Percentiles rank a stretch among this genome's conserved stretches.
phyloP scores from a whole-genome alignment of 148 eudicot species.

The Rhododendron griersonianum region DNA sequence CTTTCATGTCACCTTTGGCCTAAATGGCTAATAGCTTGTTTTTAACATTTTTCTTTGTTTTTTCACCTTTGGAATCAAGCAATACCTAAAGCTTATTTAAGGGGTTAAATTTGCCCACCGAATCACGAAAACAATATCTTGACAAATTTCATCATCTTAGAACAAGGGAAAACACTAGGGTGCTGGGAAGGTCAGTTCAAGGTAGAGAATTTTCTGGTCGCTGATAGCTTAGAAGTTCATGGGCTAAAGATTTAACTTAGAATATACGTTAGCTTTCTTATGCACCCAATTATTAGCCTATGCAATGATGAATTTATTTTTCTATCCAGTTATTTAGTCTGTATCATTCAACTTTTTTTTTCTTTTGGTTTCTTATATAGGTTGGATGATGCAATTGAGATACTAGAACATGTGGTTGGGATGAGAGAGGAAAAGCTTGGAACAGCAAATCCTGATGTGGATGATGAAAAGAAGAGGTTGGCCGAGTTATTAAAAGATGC shows the following conservation, averaged over 20 bases:
- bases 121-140: background rate
- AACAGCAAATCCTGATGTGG: conserved; percentile 93
- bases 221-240: background rate
- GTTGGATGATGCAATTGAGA: conserved; percentile 84
- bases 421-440: conserved; percentile 99
- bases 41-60: background rate
- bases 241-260: background rate
- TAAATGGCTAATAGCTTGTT: background rate
- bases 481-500: conserved; percentile 80
- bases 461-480: conserved; percentile 88
- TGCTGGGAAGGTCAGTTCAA: background rate
- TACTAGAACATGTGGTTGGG: conserved; percentile 76
- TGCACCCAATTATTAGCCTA: background rate
- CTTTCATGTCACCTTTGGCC: background rate
- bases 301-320: background rate
- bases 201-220: background rate
- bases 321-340: background rate
- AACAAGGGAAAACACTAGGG: background rate
- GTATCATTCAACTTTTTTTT: background rate
- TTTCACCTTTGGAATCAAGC: background rate
- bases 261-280: background rate
- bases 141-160: background rate
- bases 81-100: background rate
- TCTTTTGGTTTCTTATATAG: conserved; percentile 28
- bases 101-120: background rate